Percentiles rank a stretch among this genome's conserved stretches.
Evolutionary conservation across 2,329 filamentous ascomycete genomes (phyloP).

Genomic region (Kalaharituber pfeilii): DNA sequence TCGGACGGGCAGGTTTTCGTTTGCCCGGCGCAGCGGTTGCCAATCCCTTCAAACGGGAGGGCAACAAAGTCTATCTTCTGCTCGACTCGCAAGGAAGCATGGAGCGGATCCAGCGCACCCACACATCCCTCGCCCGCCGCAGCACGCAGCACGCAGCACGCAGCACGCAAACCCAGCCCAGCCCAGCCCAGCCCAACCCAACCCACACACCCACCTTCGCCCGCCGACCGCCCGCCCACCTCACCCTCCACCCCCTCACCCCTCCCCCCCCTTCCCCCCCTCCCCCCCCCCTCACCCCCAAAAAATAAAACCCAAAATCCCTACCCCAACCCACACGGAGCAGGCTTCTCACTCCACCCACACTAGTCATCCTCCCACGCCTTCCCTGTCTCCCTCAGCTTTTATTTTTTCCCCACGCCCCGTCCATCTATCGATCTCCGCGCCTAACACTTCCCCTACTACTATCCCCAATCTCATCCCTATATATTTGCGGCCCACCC

Average conservation of each 20-base stretch:
- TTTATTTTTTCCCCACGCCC: neutral
- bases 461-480: neutral
- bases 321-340: neutral
- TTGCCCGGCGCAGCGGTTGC: neutral
- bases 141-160: neutral
- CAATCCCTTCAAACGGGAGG: neutral
- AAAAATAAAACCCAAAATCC: neutral
- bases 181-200: neutral
- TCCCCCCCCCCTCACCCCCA: too few species aligned
- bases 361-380: neutral
- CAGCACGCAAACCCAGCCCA: neutral
- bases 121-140: neutral
- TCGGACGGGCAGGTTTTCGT: too few species aligned
- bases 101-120: neutral
- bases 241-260: neutral
- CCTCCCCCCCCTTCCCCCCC: neutral
- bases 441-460: neutral
- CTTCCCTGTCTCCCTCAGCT: neutral
- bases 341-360: neutral
- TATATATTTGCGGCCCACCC: conserved; percentile 2
- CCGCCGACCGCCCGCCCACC: neutral
- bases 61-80: neutral
- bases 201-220: neutral
- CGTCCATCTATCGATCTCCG: neutral
- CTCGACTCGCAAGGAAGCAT: neutral